Conservation (phyloP, 352 stramenopile genomes). For the Peronospora destructor region DNA sequence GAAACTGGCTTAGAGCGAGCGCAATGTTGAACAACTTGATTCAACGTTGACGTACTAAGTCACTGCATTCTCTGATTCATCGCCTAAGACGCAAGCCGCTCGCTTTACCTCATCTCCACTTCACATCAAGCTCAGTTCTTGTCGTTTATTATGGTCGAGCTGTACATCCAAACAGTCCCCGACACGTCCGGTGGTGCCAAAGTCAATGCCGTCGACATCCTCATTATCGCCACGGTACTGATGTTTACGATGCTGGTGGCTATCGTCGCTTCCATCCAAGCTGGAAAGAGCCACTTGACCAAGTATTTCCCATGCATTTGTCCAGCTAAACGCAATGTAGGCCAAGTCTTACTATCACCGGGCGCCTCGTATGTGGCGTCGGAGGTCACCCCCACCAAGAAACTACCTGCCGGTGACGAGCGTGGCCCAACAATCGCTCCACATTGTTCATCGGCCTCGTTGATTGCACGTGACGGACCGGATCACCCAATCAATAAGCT, state of each 20-base stretch:
- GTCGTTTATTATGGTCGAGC: conserved; percentile 20
- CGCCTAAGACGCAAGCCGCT: conserved; percentile 4
- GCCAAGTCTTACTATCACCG: conserved; percentile 13
- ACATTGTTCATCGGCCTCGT: conserved; percentile 21
- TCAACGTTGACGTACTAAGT: conserved; percentile 2
- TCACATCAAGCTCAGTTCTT: conserved; percentile 3
- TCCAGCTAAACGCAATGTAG: conserved; percentile 12
- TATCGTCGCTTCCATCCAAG: conserved; percentile 32
- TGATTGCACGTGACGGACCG: conserved; percentile 26
- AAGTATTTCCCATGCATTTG: conserved; percentile 36
- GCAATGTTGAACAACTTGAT: conserved; percentile 20
- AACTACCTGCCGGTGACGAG: conserved; percentile 24
- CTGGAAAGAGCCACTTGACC: conserved; percentile 27
- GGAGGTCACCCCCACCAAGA: conserved; percentile 26
- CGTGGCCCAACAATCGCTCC: conserved; percentile 22
- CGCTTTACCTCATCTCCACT: not conserved
- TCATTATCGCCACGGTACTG: conserved; percentile 31
- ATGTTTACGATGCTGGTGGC: conserved; percentile 33
- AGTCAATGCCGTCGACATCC: conserved; percentile 29
- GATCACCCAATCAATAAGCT: conserved; percentile 27
- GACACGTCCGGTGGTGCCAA: conserved; percentile 26
- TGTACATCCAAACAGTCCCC: conserved; percentile 27
- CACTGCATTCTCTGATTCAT: conserved; percentile 26
- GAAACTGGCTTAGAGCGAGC: conserved; percentile 13
- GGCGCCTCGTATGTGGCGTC: conserved; percentile 25